Percentiles rank a stretch among this genome's conserved stretches.
Evolutionary conservation across 306 rosid species (phyloP).

Genomic region (Acacia crassicarpa): DNA sequence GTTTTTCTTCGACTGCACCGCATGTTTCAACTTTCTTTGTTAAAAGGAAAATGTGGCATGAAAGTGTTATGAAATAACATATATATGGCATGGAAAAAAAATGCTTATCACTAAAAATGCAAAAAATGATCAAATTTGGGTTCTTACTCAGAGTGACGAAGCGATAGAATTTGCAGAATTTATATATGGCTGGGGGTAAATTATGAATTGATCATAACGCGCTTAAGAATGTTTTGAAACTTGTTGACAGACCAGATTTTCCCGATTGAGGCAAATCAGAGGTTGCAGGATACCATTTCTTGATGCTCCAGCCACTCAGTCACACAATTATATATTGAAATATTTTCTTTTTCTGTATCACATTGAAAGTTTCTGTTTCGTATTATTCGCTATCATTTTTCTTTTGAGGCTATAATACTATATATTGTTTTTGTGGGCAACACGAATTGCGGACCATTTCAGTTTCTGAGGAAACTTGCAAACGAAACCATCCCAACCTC

Average conservation of each 20-base stretch:
- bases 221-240: too few species aligned
- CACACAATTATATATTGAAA: too few species aligned
- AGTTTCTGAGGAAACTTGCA: neutral
- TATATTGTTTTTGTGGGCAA: neutral
- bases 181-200: too few species aligned
- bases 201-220: too few species aligned
- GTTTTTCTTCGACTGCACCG: slow-evolving; percentile 18
- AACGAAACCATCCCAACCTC: slow-evolving; percentile 11
- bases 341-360: neutral
- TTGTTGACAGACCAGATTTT: too few species aligned
- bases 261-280: too few species aligned
- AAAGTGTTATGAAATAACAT: neutral
- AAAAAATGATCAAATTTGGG: neutral
- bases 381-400: too few species aligned
- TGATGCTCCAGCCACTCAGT: too few species aligned
- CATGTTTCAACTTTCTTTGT: neutral
- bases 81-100: slow-evolving; percentile 7
- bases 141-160: too few species aligned
- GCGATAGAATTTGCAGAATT: too few species aligned
- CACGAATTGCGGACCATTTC: neutral
- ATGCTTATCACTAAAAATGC: neutral
- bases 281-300: too few species aligned
- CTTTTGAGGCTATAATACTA: neutral
- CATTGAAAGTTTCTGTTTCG: neutral
- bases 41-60: neutral